These are phyloP conservation scores for Euphrasia confusa DNA, from an alignment of 257 asterid genomes.

Conservation along the genomic window DNA sequence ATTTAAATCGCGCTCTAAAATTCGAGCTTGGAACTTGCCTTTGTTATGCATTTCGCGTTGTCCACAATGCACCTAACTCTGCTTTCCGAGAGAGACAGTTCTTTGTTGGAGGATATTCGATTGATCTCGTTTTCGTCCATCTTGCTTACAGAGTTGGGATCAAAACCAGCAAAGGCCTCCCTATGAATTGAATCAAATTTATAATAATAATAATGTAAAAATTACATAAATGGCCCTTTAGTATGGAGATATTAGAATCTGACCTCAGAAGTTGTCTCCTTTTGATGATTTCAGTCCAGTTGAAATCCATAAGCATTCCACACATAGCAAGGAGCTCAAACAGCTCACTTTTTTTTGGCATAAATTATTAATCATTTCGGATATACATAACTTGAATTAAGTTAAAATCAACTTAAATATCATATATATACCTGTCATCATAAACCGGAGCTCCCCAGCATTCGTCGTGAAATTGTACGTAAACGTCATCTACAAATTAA, in stretches of 20 bases:
- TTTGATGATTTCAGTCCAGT: constrained; percentile 86
- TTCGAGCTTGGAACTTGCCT: constrained; percentile 39
- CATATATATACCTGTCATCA: constrained; percentile 70
- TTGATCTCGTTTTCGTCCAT: constrained; percentile 73
- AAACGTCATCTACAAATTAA: constrained; percentile 50
- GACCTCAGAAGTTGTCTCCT: constrained; percentile 65
- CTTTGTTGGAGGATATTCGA: constrained; percentile 47
- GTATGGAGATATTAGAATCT: background rate
- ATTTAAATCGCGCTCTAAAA: too few species aligned
- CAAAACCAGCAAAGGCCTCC: constrained; percentile 68
- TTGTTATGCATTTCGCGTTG: constrained; percentile 75
- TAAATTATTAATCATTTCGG: background rate
- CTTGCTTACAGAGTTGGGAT: constrained; percentile 56
- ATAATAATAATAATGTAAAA: background rate
- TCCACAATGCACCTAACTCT: constrained; percentile 81
- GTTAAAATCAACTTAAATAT: background rate
- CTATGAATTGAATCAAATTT: constrained; percentile 26
- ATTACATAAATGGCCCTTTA: background rate
- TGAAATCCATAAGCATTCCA: constrained; percentile 92
- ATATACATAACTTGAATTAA: background rate
- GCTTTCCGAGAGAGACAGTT: constrained; percentile 56
- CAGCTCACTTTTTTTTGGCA: constrained; percentile 39
- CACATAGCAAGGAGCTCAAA: constrained; percentile 88
- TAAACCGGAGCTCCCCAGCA: constrained; percentile 98
- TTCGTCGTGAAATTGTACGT: constrained; percentile 83